Percentiles rank a stretch among this genome's conserved stretches.
Evolutionary conservation across 106 monocot genomes (phyloP).

Genomic region (Phalaenopsis equestris): DNA sequence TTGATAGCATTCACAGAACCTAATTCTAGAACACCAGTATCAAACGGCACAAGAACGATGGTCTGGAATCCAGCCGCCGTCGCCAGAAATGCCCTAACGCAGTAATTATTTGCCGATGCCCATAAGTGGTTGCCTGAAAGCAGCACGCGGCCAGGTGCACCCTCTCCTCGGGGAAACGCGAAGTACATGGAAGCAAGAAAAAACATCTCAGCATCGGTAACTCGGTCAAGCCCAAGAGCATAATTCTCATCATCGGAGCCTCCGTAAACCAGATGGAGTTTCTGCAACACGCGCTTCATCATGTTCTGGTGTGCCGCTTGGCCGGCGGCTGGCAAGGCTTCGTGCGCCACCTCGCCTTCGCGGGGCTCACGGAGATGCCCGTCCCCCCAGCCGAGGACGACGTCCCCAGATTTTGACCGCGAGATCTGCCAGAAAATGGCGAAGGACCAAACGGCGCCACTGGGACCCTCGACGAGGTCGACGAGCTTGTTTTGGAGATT

Average conservation of each 20-base stretch:
- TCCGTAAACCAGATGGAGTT: slow-evolving; percentile 36
- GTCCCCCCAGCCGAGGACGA: slow-evolving; percentile 79
- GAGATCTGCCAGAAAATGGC: slow-evolving; percentile 97
- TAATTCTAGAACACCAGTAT: slow-evolving; percentile 52
- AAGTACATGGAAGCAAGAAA: slow-evolving; percentile 83
- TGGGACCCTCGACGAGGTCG: slow-evolving; percentile 52
- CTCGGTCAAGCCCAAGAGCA: slow-evolving; percentile 45
- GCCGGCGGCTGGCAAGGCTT: slow-evolving; percentile 4
- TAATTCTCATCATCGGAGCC: slow-evolving; percentile 68
- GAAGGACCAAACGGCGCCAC: slow-evolving; percentile 50
- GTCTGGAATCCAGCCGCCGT: slow-evolving; percentile 48
- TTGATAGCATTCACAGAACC: slow-evolving; percentile 35
- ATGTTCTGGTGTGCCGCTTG: slow-evolving; percentile 21
- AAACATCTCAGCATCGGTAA: slow-evolving; percentile 74
- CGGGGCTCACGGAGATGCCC: slow-evolving; percentile 50
- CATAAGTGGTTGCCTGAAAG: slow-evolving; percentile 36
- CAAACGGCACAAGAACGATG: slow-evolving; percentile 52
- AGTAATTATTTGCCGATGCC: slow-evolving; percentile 39
- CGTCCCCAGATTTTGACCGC: slow-evolving; percentile 28
- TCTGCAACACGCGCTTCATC: slow-evolving; percentile 53
- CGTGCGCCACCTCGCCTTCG: not conserved
- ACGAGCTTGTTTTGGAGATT: slow-evolving; percentile 64
- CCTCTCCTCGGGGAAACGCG: slow-evolving; percentile 45
- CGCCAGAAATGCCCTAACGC: slow-evolving; percentile 45
- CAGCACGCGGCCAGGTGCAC: slow-evolving; percentile 48